These are phyloP conservation scores for Viola odorata DNA, from an alignment of 345 rosid genomes.

Conservation along the genomic window DNA sequence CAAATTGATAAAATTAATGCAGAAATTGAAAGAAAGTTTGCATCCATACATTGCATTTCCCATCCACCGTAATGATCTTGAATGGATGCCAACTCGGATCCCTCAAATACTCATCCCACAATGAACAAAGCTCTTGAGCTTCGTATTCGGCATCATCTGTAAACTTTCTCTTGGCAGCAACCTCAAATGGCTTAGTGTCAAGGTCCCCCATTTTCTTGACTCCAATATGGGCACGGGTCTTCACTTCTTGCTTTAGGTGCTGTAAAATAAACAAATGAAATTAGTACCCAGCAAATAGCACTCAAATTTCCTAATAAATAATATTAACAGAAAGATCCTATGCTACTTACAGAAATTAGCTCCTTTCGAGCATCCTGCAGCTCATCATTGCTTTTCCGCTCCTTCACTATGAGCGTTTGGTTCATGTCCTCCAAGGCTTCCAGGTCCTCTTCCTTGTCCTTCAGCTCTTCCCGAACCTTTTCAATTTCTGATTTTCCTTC, in stretches of 20 bases:
- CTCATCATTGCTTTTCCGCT: conserved; percentile 50
- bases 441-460: conserved; percentile 51
- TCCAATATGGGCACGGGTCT: conserved; percentile 18
- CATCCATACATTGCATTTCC: conserved; percentile 27
- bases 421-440: conserved; percentile 33
- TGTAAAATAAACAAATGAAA: conserved; percentile 19
- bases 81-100: conserved; percentile 56
- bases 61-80: conserved; percentile 27
- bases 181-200: conserved; percentile 31
- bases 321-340: not conserved
- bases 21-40: too few species aligned
- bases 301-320: not conserved
- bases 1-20: too few species aligned
- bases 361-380: conserved; percentile 67
- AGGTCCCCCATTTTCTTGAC: conserved; percentile 70
- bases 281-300: not conserved
- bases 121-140: conserved; percentile 40
- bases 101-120: conserved; percentile 37
- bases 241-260: conserved; percentile 20
- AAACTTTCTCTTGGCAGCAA: conserved; percentile 36
- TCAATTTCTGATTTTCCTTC: conserved; percentile 37
- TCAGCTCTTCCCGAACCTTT: conserved; percentile 30
- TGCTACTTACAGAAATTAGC: conserved; percentile 41
- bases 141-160: conserved; percentile 25
- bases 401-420: conserved; percentile 44